These are phyloP conservation scores for Pleurozium schreberi DNA, from an alignment of 225 moss, liverwort and hornwort species.

Conservation along the genomic window DNA sequence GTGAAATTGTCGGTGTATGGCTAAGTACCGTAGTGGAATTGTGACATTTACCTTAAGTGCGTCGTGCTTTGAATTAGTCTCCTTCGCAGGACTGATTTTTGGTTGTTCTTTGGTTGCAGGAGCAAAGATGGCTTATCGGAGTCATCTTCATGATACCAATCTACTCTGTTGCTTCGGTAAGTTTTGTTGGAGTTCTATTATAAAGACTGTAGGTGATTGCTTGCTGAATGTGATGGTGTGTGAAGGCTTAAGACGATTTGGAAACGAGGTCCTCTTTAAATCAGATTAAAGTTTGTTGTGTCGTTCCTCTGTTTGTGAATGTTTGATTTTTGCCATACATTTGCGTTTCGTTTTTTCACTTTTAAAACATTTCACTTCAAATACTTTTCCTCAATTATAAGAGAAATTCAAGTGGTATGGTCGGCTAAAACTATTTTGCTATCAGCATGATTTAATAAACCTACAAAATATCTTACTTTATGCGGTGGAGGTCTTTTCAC, in stretches of 20 bases:
- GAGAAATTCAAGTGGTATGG: not conserved
- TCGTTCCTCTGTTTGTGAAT: not conserved
- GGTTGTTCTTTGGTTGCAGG: constrained; percentile 5
- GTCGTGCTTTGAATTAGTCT: not conserved
- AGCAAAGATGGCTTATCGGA: constrained; percentile 85
- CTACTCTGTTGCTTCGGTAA: constrained; percentile 78
- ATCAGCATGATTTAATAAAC: not conserved
- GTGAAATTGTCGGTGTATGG: not conserved
- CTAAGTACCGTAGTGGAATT: not conserved
- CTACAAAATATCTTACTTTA: not conserved
- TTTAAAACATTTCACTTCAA: too few relatives aligned
- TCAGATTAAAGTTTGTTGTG: not conserved
- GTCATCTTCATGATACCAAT: constrained; percentile 87
- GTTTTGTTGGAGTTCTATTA: not conserved
- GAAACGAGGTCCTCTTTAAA: not conserved
- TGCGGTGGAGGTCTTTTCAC: too few relatives aligned
- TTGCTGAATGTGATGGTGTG: not conserved
- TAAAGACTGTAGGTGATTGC: not conserved
- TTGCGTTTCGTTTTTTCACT: not conserved
- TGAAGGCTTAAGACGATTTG: not conserved
- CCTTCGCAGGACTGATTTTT: not conserved
- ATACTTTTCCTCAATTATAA: not conserved
- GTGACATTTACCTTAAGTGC: not conserved
- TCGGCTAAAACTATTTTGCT: not conserved
- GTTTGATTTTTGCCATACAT: not conserved